These are phyloP conservation scores for Neonectria sp. DNA, from an alignment of 2,329 filamentous ascomycete genomes.

Conservation along the genomic window DNA sequence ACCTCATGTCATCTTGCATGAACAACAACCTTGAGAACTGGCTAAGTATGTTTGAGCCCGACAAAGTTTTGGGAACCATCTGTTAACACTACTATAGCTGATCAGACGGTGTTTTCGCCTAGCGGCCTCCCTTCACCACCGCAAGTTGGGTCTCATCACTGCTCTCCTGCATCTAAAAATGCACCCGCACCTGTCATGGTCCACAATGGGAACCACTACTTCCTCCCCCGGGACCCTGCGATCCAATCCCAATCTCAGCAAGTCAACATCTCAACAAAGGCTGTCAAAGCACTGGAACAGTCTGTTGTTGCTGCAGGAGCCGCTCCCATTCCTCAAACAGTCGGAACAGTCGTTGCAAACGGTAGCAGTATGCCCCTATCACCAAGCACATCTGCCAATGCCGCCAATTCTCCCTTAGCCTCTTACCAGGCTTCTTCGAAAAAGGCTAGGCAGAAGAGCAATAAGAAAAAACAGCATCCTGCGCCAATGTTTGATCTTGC, in stretches of 20 bases:
- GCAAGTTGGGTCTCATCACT: slow-evolving; percentile 35
- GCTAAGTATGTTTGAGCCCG: slow-evolving; percentile 50
- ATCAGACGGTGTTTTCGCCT: slow-evolving; percentile 44
- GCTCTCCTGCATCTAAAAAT: slow-evolving; percentile 39
- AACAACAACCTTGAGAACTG: slow-evolving; percentile 52
- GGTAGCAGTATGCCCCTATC: slow-evolving; percentile 17
- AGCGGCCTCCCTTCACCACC: slow-evolving; percentile 51
- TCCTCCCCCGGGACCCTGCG: slow-evolving; percentile 29
- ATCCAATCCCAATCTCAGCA: slow-evolving; percentile 2
- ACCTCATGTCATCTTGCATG: slow-evolving; percentile 46
- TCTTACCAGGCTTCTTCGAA: neutral
- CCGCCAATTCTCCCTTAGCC: neutral
- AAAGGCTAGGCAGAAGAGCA: slow-evolving; percentile 11
- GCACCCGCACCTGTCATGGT: slow-evolving; percentile 36
- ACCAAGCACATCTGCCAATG: no score
- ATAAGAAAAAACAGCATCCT: slow-evolving; percentile 20
- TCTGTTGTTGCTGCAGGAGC: slow-evolving; percentile 47
- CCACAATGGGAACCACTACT: slow-evolving; percentile 47
- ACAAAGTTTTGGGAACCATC: neutral
- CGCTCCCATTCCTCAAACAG: neutral
- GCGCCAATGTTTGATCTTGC: slow-evolving; percentile 18
- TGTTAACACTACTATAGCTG: slow-evolving; percentile 47
- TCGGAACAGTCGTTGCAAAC: slow-evolving; percentile 31
- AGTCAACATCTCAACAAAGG: slow-evolving; percentile 30
- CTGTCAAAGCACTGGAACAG: slow-evolving; percentile 47